A percentile compares a stretch with the other conserved stretches of the same genome.
Evolutionary conservation across 306 rosid genomes (phyloP).

Genomic region (cucumber (Cucumis sativus)): DNA sequence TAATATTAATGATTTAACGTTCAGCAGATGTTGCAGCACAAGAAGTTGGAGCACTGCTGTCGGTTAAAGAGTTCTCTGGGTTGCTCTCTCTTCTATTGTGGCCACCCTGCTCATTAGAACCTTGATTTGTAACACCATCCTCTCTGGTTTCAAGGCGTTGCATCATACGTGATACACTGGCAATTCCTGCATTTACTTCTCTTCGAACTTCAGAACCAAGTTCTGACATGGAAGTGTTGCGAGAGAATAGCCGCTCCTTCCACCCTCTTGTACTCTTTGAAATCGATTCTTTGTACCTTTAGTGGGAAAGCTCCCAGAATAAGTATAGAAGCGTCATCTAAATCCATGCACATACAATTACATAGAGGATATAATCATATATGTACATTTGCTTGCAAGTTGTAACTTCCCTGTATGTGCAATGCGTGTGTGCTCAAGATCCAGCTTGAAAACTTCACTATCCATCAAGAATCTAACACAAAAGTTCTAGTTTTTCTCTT

Average conservation of each 20-base stretch:
- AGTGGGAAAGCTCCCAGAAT: constrained; percentile 6
- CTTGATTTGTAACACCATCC: constrained; percentile 14
- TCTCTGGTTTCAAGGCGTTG: constrained; percentile 45
- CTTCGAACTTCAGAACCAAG: constrained; percentile 41
- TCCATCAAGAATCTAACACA: constrained; percentile 1
- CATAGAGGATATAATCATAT: not conserved
- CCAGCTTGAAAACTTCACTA: not conserved
- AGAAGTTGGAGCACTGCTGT: constrained; percentile 22
- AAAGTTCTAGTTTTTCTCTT: not conserved
- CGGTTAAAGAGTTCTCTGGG: constrained; percentile 20
- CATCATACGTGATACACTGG: constrained; percentile 51
- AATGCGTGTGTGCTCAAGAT: not conserved
- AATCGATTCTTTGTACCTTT: constrained; percentile 79
- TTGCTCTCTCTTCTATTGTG: constrained; percentile 22
- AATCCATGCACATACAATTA: constrained; percentile 1
- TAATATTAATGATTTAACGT: constrained; percentile 17
- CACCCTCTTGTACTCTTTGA: constrained; percentile 78
- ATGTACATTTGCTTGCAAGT: not conserved
- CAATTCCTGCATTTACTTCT: constrained; percentile 46
- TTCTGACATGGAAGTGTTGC: constrained; percentile 48
- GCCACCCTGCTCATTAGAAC: constrained; percentile 27
- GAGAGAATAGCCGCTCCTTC: constrained; percentile 72
- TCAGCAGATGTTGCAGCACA: constrained; percentile 38
- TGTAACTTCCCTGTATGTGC: not conserved
- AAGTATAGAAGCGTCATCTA: not conserved